phyloP scores from a whole-genome alignment of 208 protist species.

The Crithidia sp. region DNA sequence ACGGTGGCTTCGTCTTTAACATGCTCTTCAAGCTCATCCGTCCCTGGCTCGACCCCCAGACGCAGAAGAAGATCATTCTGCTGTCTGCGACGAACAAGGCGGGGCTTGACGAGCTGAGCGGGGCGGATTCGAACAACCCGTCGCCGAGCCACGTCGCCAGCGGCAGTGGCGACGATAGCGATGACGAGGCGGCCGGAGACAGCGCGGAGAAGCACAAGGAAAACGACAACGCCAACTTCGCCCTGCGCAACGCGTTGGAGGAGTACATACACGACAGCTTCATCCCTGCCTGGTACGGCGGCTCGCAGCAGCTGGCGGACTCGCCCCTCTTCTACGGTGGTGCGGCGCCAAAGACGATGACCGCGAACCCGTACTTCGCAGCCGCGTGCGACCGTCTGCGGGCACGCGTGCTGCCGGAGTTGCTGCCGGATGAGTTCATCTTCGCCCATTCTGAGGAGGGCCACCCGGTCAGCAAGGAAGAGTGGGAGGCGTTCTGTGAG shows the following conservation, averaged over 20 bases:
- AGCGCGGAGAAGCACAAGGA: slow-evolving; percentile 19
- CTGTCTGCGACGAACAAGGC: slow-evolving; percentile 55
- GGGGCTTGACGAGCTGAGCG: slow-evolving; percentile 36
- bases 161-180: slow-evolving; percentile 36
- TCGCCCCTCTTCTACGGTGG: slow-evolving; percentile 50
- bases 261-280: slow-evolving; percentile 51
- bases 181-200: slow-evolving; percentile 21
- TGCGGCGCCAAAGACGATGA: slow-evolving; percentile 30
- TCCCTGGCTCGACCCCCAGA: slow-evolving; percentile 63
- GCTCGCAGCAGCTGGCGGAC: slow-evolving; percentile 23
- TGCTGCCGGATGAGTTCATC: slow-evolving; percentile 53
- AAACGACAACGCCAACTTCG: slow-evolving; percentile 35
- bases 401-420: slow-evolving; percentile 42
- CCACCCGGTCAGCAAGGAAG: slow-evolving; percentile 29
- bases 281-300: slow-evolving; percentile 61
- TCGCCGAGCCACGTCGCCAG: slow-evolving; percentile 10
- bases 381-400: slow-evolving; percentile 32
- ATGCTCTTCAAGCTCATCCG: slow-evolving; percentile 60
- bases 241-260: slow-evolving; percentile 41
- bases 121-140: slow-evolving; percentile 11
- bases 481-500: slow-evolving; percentile 38
- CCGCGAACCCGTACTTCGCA: slow-evolving; percentile 26
- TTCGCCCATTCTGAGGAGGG: slow-evolving; percentile 35
- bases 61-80: slow-evolving; percentile 62
- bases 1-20: slow-evolving; percentile 59